These are phyloP conservation scores for Pogostemon cablin DNA, from an alignment of 257 asterid genomes.

Conservation along the genomic window DNA sequence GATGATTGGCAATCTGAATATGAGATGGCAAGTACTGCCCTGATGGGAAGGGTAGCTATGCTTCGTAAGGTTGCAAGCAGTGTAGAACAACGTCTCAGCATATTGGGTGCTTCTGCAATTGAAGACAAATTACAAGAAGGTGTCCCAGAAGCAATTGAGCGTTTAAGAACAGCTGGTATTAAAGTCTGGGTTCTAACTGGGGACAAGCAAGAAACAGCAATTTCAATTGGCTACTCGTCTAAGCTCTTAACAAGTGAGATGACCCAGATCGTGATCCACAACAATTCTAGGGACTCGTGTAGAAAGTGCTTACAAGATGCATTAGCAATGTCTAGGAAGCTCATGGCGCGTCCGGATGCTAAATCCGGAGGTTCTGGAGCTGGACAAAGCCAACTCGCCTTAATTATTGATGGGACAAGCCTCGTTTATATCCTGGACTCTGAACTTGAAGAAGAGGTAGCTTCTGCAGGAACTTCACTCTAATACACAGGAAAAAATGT, in stretches of 20 bases:
- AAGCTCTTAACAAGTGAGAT: conserved; percentile 79
- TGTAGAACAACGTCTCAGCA: conserved; percentile 59
- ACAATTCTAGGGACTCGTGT: conserved; percentile 74
- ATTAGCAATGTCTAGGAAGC: conserved; percentile 50
- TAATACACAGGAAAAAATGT: conserved; percentile 8
- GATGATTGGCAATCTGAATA: conserved; percentile 86
- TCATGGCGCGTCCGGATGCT: conserved; percentile 33
- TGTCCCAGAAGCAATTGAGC: conserved; percentile 97
- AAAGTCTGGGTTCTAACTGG: conserved; percentile 99
- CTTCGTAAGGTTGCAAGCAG: conserved; percentile 83
- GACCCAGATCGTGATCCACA: conserved; percentile 77
- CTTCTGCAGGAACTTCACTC: conserved; percentile 25
- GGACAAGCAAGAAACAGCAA: conserved; percentile 99
- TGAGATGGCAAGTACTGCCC: conserved; percentile 84
- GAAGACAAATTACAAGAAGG: conserved; percentile 96
- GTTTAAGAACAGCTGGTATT: conserved; percentile 83
- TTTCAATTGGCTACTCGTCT: conserved; percentile 93
- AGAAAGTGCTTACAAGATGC: conserved; percentile 77
- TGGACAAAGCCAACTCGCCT: conserved; percentile 54
- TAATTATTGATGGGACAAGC: conserved; percentile 94
- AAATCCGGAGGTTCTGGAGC: conserved; percentile 38
- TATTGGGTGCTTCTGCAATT: conserved; percentile 88
- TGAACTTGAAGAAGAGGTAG: conserved; percentile 92
- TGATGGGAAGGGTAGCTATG: conserved; percentile 84
- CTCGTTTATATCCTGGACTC: conserved; percentile 91